Evolutionary conservation across 2,329 filamentous ascomycete genomes (phyloP), one percentile per base, ranked within the genome.

Genomic region (Verticillium tricorpus): DNA sequence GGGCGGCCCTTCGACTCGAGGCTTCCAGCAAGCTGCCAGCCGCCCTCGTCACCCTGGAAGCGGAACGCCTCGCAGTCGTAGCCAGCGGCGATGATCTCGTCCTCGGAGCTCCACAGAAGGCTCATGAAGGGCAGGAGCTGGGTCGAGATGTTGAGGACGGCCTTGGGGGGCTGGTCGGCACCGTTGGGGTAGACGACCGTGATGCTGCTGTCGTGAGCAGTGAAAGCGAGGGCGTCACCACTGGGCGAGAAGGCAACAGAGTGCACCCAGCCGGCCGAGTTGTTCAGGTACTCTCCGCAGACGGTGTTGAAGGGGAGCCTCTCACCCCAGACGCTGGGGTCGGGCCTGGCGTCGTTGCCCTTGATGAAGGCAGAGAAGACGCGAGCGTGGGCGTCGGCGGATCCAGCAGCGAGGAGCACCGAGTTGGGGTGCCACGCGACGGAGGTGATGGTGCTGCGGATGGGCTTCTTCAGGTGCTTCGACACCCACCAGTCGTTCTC

Each of bases 401-500:
- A 96, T 40, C 95, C 95, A 54, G 95, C 93, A 17, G 94, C 95
- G 28, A 99, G 83, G 35, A 99, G 85, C 17, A 99, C 95, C 11
- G 91, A 96, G 82, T 99, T 99, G 39, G 95, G 95, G 77, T 99
- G 95, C 95, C 95, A 99, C 62, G 90, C 89, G 55, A 99, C 87
- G 17, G 91, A 93, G 61, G 95, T 98, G 70, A 99, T 94, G 62
- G 95, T 99, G 75, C 93, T 97, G 68, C 94, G 91, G 71, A 99
- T 96, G 22, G 95, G 95, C 85, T 98, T 99, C 87, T 98, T 98
- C 73, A 99, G 80, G 78, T 99, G 95, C 84, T 99, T 99, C 40
- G 93, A 97, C 52, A 99, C 94, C 95, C 95, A 99, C 95, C 95
- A 99, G 81, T 99, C 93, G 78, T 99, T 97, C 78, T 99, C 95